Base-by-base conservation (phyloP, 2,329 filamentous ascomycete species). In the Byssothecium circinans region DNA sequence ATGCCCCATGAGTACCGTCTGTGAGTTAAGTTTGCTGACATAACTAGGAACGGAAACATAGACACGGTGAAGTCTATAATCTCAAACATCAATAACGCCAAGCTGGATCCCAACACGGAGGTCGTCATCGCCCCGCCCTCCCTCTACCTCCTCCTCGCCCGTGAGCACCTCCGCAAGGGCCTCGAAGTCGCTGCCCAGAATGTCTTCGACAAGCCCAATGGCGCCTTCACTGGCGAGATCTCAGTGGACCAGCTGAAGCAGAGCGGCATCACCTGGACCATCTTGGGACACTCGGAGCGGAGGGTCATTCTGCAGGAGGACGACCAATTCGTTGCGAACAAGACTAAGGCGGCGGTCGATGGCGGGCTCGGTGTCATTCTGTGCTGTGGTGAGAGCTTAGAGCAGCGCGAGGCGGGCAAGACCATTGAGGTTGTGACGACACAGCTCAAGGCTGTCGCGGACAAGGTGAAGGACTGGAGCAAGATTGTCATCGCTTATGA, bases 401-500 rank as follows among this genome's bases (percentile, higher is more conserved):
- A 96, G 82, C 86, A 95, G 80, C 87, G 92, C 61, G 91, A 96
- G 80, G 81, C 82, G 55, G 81, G 82, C 73, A 86, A 89, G 80
- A 97, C 92, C 57, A 87, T 95, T 68, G 84, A 89, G 41, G 87
- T 94, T 55, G 88, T 95, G 66, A 94, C 88, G 63, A 78, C 77
- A 59, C 94, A 99, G 81, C 83, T 99, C 64, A 82, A 84, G 56
- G 91, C 91, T 58, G 89, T 92, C 57, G 83, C 83, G 47, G 86
- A 91, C 73, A 80, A 87, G 79, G 78, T 89, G 69, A 78, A 83
- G 65, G 89, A 96, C 78, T 99, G 94, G 94, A 83, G 80, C 68
- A 94, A 94, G 80, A 83, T 99, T 58, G 94, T 99, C 72, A 83
- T 99, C 67, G 94, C 94, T 68, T 99, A 99, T 77, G 94, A 99